Evolutionary conservation across 2,329 filamentous ascomycete species (phyloP), one percentile per base, ranked within the genome.

Genomic region (Akanthomyces dipterigenus): DNA sequence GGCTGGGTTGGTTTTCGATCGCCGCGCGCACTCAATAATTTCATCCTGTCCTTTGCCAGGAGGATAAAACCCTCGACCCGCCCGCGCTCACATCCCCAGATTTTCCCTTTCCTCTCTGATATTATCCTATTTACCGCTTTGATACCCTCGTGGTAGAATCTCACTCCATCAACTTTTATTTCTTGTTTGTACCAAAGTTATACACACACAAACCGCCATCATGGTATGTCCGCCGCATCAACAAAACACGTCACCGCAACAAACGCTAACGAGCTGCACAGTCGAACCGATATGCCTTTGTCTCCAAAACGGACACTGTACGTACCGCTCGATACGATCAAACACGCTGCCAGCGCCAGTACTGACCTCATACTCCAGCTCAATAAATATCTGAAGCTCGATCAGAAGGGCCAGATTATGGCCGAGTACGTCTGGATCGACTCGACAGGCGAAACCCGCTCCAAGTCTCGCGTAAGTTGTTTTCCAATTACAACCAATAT

Each of bases 351-450:
- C 56, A 55, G 48, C 24, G 50, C 53, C 58, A 34, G 57, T 64
- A 55, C 62, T 59, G 51, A 45, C 20, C 9, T 40, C 64, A 58
- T 57, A n/a, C n/a, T 66, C 71, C 77, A 96, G 91, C 87, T 97
- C 77, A 81, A 88, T 77, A 97, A 97, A 80, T 98, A 93, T 84
- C 86, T 95, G 79, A 82, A 82, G 72, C 90, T 98, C 71, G 88
- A 92, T 76, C 93, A 98, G 82, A 90, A 89, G 77, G 93, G 92
- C 76, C 81, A 80, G 70, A 82, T 96, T 74, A 95, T 96, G 78
- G 93, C 92, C 73, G 93, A 97, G 81, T 97, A 97, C 80, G 87
- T 97, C 82, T 97, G 93, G 93, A 89, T 97, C 75, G 93, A 97
- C 73, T 82, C 89, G 67, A 78, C 80, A 67, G 92, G 93, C 75